Conservation (phyloP, 192 early-diverging fungal genomes). For the Glomus cerebriforme region DNA sequence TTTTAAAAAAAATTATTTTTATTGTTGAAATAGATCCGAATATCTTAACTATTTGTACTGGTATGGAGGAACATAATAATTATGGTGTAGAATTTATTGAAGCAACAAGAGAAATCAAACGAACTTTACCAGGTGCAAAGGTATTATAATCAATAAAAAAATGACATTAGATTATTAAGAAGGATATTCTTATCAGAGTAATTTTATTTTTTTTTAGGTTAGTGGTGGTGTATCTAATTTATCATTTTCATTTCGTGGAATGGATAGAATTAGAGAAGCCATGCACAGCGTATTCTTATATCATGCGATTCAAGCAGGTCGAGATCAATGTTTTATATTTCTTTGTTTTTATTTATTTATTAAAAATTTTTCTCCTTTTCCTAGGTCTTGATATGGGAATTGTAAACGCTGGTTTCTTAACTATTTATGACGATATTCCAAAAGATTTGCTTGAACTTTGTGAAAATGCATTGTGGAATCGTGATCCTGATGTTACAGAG, state of each 20-base stretch:
- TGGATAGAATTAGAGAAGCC: slow-evolving; percentile 87
- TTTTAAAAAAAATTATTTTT: neutral
- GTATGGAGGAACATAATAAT: slow-evolving; percentile 97
- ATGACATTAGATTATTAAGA: slow-evolving; percentile 91
- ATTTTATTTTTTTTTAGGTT: slow-evolving; percentile 88
- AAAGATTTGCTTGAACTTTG: slow-evolving; percentile 91
- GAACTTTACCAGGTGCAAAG: slow-evolving; percentile 83
- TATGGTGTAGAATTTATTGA: slow-evolving; percentile 95
- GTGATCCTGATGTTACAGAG: slow-evolving; percentile 88
- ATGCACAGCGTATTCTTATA: slow-evolving; percentile 95
- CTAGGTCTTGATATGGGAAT: slow-evolving; percentile 98
- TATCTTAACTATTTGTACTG: slow-evolving; percentile 95
- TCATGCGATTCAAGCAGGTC: slow-evolving; percentile 44
- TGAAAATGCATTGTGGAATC: slow-evolving; percentile 92
- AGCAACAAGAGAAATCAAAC: slow-evolving; percentile 73
- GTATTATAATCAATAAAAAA: slow-evolving; percentile 79
- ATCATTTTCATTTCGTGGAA: slow-evolving; percentile 97
- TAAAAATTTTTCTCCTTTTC: slow-evolving; percentile 20
- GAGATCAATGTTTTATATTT: neutral
- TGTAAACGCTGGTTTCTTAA: slow-evolving; percentile 94
- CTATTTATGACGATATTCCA: slow-evolving; percentile 95
- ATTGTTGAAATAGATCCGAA: slow-evolving; percentile 84
- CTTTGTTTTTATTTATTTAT: neutral
- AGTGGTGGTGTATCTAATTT: slow-evolving; percentile 97
- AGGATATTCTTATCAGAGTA: slow-evolving; percentile 83